Evolutionary conservation across 2,329 filamentous ascomycete genomes (phyloP).

Genomic region (Magnaporthiopsis rhizophila): DNA sequence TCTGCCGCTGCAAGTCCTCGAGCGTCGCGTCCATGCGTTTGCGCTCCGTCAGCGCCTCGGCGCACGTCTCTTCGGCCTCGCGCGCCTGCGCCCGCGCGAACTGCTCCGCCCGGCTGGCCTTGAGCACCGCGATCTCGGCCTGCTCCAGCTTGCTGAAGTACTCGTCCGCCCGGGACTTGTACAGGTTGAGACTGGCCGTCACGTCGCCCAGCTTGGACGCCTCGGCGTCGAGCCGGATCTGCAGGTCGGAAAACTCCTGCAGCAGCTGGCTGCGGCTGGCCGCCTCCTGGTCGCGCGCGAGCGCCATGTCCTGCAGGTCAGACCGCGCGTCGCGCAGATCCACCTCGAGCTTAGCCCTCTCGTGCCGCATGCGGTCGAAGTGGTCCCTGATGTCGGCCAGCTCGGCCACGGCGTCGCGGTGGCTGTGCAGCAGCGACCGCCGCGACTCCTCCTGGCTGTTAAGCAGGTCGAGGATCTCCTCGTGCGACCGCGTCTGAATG

Average conservation of each 20-base stretch:
- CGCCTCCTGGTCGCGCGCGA: constrained; percentile 76
- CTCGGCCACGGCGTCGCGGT: constrained; percentile 79
- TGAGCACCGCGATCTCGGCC: constrained; percentile 90
- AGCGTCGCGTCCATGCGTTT: constrained; percentile 82
- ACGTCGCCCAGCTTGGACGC: constrained; percentile 78
- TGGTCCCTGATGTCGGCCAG: constrained; percentile 79
- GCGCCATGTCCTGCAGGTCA: constrained; percentile 72
- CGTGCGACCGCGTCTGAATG: constrained; percentile 86
- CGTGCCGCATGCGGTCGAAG: constrained; percentile 79
- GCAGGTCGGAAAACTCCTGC: constrained; percentile 86
- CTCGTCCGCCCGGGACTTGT: constrained; percentile 88
- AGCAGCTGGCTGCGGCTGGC: constrained; percentile 82
- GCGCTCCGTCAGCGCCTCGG: constrained; percentile 82
- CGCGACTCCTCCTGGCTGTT: constrained; percentile 89
- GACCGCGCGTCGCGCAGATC: constrained; percentile 78
- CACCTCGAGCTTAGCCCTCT: constrained; percentile 71
- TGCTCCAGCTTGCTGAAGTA: constrained; percentile 97
- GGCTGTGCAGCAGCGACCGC: constrained; percentile 69
- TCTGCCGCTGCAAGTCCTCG: constrained; percentile 84
- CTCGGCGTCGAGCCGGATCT: constrained; percentile 87
- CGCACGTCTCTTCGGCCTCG: constrained; percentile 87
- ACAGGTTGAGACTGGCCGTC: constrained; percentile 73
- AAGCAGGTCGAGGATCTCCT: constrained; percentile 86
- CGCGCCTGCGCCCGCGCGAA: constrained; percentile 85
- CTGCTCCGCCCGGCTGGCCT: constrained; percentile 83